Percentiles rank a stretch among this genome's conserved stretches.
Evolutionary conservation across 768 basidiomycete genomes (phyloP).

Genomic region (Baorangia bicolor): DNA sequence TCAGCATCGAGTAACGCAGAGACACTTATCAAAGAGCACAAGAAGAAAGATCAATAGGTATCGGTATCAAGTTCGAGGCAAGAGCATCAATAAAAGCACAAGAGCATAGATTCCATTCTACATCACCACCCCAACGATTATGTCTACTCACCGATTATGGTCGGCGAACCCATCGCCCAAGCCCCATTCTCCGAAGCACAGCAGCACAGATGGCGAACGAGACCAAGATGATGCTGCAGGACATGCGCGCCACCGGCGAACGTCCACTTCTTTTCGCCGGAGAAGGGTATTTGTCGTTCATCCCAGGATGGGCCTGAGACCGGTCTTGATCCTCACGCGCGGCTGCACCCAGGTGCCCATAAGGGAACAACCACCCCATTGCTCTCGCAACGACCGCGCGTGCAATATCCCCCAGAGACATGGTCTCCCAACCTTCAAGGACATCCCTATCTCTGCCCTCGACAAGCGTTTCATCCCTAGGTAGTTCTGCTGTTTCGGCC

Average conservation of each 20-base stretch:
- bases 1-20: not conserved
- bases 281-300: not conserved
- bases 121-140: not conserved
- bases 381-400: constrained; percentile 18
- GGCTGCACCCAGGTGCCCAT: constrained; percentile 2
- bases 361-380: constrained; percentile 27
- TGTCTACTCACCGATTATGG: constrained; percentile 17
- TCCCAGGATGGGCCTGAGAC: not conserved
- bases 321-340: not conserved
- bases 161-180: constrained; percentile 24
- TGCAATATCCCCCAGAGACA: constrained; percentile 9
- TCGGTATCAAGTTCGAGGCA: not conserved
- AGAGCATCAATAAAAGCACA: not conserved
- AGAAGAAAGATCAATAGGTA: not conserved
- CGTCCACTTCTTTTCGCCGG: constrained; percentile 3
- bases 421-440: not conserved
- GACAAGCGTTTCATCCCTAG: not conserved
- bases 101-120: not conserved
- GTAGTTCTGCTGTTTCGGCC: not conserved
- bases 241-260: constrained; percentile 11
- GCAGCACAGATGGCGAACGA: constrained; percentile 30
- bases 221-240: constrained; percentile 25
- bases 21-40: not conserved
- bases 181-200: constrained; percentile 25
- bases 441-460: not conserved